These are phyloP conservation scores for Aegilops bicornis DNA, from an alignment of 176 grass and related monocot species.

Conservation along the genomic window DNA sequence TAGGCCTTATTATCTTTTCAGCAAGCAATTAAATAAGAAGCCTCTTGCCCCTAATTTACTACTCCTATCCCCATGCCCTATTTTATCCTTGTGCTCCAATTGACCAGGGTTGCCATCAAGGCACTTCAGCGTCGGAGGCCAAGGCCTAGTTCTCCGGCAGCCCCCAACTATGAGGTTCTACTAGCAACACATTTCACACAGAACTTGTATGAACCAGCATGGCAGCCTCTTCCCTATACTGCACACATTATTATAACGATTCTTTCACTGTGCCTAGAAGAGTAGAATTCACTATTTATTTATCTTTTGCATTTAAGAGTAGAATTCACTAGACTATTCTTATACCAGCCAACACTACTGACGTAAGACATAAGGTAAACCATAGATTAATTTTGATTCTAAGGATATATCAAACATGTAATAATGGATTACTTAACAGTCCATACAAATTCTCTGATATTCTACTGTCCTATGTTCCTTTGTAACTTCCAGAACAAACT, in stretches of 20 bases:
- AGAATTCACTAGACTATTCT: background rate
- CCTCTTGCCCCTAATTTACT: background rate
- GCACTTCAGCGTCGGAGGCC: background rate
- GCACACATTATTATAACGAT: background rate
- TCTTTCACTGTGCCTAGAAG: background rate
- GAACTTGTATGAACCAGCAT: background rate
- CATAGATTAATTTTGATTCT: background rate
- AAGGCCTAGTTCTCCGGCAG: background rate
- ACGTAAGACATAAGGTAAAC: background rate
- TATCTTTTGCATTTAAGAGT: too few species aligned
- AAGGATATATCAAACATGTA: background rate
- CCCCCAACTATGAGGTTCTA: background rate
- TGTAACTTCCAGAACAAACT: constrained; percentile 4
- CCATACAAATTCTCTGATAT: background rate
- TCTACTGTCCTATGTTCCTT: background rate
- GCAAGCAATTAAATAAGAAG: background rate
- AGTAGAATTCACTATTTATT: too few species aligned
- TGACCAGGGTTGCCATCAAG: background rate
- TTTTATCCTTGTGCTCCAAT: background rate
- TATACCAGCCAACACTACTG: background rate
- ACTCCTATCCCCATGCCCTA: background rate
- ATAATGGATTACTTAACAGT: background rate
- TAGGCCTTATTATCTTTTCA: background rate
- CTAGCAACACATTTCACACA: background rate
- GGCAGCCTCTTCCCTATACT: background rate